These are phyloP conservation scores for Chlorokybus atmophyticus DNA, from an alignment of 139 green algal species.

Conservation along the genomic window DNA sequence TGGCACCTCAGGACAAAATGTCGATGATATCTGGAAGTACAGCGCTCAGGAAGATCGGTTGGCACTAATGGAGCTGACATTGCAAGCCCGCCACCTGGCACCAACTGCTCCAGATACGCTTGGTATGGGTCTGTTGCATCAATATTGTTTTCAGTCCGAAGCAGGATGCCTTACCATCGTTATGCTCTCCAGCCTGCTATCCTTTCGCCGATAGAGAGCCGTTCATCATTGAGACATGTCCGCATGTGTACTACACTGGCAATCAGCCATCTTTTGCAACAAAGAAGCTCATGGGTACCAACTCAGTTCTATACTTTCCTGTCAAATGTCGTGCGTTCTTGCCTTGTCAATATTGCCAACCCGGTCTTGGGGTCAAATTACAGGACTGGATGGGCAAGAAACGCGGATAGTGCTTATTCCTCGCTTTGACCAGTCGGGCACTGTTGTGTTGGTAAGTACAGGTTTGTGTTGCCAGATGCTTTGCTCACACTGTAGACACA, in stretches of 20 bases:
- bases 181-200: constrained; percentile 47
- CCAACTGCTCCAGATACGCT: constrained; percentile 95
- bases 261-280: constrained; percentile 71
- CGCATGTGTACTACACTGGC: constrained; percentile 86
- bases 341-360: too few species aligned
- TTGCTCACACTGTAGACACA: too few species aligned
- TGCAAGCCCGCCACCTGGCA: constrained; percentile 75
- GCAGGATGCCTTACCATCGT: too few species aligned
- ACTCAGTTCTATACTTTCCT: too few species aligned
- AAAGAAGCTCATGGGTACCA: constrained; percentile 22
- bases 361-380: too few species aligned
- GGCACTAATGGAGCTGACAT: constrained; percentile 49
- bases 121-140: constrained; percentile 7
- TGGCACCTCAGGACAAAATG: constrained; percentile 75
- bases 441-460: too few species aligned
- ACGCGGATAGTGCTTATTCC: too few species aligned
- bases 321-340: too few species aligned
- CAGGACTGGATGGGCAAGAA: too few species aligned
- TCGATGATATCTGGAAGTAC: constrained; percentile 73
- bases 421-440: too few species aligned
- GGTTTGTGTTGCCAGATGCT: too few species aligned
- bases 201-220: constrained; percentile 78
- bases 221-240: constrained; percentile 72
- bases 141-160: too few species aligned
- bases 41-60: constrained; percentile 33